Base-by-base conservation (phyloP, 1,284 basidiomycete species). In the Moesziomyces aphidis region DNA sequence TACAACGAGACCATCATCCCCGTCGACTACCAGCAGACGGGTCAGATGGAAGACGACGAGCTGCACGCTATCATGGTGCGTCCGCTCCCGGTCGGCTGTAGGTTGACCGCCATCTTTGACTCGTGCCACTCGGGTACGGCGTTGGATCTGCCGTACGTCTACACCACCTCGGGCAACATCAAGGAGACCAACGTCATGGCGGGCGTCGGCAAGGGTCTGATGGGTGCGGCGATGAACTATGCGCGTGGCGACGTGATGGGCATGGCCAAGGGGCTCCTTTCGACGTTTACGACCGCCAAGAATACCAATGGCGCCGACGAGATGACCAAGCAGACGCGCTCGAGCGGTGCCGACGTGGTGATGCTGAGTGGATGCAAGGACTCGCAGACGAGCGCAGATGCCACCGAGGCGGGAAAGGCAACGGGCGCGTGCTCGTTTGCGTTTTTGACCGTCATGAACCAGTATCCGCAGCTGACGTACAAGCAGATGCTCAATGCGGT, bases 331-430 rank as follows among this genome's bases (percentile, higher is more conserved):
- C 86, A 88, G 51, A 95, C 92, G 4, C 91, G 89, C 84, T 92
- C 93, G 0, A 92, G 91, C 78, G 89, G 91, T 15, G 94, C 94
- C 15, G 90, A 91, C 75, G 90, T 90, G n/a, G 83, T 86, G 56
- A 82, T 85, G 77, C 43, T 72, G 59, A 73, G 69, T 28, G 95
- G 94, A 6, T 97, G 95, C 86, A 95, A 94, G 81, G 95, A 97
- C 83, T 89, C 90, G 17, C 94, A 97, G 86, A 97, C 95, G 10
- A 93, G 92, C 79, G 95, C 95, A 15, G 95, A 97, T 83, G 91
- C 94, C 0, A 87, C 88, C 56, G 92, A 95, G 85, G 89, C 89
- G 5, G 93, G 93, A 2, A 87, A 88, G 58, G 93, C 91, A 5
- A 94, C 93, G 1, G 95, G 95, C 22, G 83, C 83, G 3, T 83